Evolutionary conservation across 2,329 filamentous ascomycete species (phyloP).

Genomic region (Aspergillus hiratsukae): DNA sequence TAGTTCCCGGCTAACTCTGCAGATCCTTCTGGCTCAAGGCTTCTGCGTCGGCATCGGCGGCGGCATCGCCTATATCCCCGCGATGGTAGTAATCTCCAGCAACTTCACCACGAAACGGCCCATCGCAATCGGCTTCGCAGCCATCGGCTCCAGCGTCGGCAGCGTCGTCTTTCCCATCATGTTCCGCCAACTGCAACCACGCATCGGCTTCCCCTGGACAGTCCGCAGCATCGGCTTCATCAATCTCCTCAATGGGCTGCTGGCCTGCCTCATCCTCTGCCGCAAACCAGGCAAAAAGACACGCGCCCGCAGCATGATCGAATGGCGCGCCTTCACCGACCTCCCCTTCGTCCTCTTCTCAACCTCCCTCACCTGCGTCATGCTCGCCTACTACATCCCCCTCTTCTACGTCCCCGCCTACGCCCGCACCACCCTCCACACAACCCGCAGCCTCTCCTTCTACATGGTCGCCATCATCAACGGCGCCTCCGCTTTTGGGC

Average conservation of each 20-base stretch:
- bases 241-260: constrained; percentile 37
- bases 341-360: constrained; percentile 41
- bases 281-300: constrained; percentile 34
- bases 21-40: constrained; percentile 46
- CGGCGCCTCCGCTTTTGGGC: constrained; percentile 47
- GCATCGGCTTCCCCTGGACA: constrained; percentile 57
- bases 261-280: constrained; percentile 35
- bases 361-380: constrained; percentile 43
- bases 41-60: constrained; percentile 30
- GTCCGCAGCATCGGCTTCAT: constrained; percentile 55
- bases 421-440: constrained; percentile 42
- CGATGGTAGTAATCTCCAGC: constrained; percentile 27
- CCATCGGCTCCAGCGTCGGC: constrained; percentile 55
- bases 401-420: constrained; percentile 43
- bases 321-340: constrained; percentile 37
- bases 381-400: constrained; percentile 46
- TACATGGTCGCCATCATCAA: constrained; percentile 52
- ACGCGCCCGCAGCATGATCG: constrained; percentile 37
- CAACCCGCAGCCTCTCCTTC: constrained; percentile 42
- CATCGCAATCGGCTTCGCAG: constrained; percentile 54
- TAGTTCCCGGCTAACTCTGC: constrained; percentile 4
- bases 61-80: constrained; percentile 29
- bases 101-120: constrained; percentile 44
- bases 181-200: constrained; percentile 50
- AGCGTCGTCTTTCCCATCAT: constrained; percentile 58